Evolutionary conservation across 345 rosid species (phyloP), one percentile per base, ranked within the genome.

Genomic region (Populus tremula): DNA sequence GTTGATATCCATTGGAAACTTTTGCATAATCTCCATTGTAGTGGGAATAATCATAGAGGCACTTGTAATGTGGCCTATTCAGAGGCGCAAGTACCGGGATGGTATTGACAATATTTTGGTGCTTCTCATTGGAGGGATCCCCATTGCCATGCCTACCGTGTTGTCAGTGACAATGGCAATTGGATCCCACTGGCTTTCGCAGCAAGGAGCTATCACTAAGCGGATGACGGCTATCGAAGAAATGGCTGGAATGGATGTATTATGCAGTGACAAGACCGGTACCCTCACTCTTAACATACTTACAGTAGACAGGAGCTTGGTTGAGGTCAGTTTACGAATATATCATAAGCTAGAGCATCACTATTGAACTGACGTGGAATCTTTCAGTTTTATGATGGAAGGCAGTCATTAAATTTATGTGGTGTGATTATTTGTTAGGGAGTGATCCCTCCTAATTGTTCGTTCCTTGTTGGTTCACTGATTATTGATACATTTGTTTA

Each of bases 181-280:
- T 72, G 97, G 94, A 16, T 92, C 97, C 45, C 97, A 91, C 83
- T 84, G 93, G 38, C 90, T 92, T 59, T 89, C 97, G 0, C 80
- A 92, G 77, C 97, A 92, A 87, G 97, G 94, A 65, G 93, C 97
- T 72, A 91, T 92, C 76, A 89, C 97, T 53, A 92, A 92, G 87
- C 86, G 97, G 80, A 92, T 92, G 97, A 92, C 97, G 11, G 93
- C 97, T 41, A 92, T 92, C 10, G 97, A 92, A 86, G 97, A 92
- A 79, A 92, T 92, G 97, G 94, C 97, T 45, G 97, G 97, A 63
- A 92, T 92, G 93, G 93, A 92, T 82, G 97, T 92, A 25, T 83
- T 90, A 29, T 92, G 97, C 47, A 91, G 97, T 77, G 97, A 92
- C 83, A 92, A 92, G 86, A 92, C 97, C 17, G 93, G 97, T 69